phyloP scores from a whole-genome alignment of 768 basidiomycete genomes.

The Tulasnella sp. region DNA sequence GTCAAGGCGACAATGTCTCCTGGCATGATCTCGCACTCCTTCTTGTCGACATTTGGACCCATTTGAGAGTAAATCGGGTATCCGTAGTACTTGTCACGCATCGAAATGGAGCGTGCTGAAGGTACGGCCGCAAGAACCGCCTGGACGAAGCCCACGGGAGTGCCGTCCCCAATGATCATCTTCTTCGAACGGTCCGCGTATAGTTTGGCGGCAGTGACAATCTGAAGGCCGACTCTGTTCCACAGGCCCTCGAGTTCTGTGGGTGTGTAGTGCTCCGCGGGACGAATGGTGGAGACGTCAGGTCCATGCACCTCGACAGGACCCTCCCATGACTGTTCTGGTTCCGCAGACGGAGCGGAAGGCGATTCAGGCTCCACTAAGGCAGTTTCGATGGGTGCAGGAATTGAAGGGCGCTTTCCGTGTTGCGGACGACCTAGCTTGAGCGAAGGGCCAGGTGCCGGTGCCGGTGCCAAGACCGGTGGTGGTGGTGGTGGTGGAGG shows the following conservation, averaged over 20 bases:
- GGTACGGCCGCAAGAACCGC: slow-evolving; percentile 65
- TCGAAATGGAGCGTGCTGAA: slow-evolving; percentile 47
- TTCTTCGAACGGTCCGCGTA: slow-evolving; percentile 75
- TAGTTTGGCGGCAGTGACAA: slow-evolving; percentile 64
- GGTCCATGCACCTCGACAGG: neutral
- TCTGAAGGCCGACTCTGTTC: slow-evolving; percentile 68
- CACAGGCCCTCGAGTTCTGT: slow-evolving; percentile 62
- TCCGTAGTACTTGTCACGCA: slow-evolving; percentile 49
- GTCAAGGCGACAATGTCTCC: slow-evolving; percentile 76
- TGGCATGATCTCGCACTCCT: slow-evolving; percentile 76
- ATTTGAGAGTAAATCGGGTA: slow-evolving; percentile 73
- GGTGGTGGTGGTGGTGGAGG: slow-evolving; percentile 31
- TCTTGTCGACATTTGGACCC: slow-evolving; percentile 60
- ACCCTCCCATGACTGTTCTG: neutral
- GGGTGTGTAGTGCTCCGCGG: neutral
- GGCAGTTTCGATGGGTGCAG: neutral
- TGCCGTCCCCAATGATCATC: slow-evolving; percentile 77
- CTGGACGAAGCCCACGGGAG: slow-evolving; percentile 71
- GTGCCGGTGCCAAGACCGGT: no score
- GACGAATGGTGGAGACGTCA: neutral
- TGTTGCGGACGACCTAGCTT: slow-evolving; percentile 16
- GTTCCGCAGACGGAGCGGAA: neutral
- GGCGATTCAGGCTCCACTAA: neutral
- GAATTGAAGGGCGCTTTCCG: neutral
- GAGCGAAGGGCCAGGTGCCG: slow-evolving; percentile 19